Conservation (phyloP, 805 yeast genomes). For the Candida tibetensis region DNA sequence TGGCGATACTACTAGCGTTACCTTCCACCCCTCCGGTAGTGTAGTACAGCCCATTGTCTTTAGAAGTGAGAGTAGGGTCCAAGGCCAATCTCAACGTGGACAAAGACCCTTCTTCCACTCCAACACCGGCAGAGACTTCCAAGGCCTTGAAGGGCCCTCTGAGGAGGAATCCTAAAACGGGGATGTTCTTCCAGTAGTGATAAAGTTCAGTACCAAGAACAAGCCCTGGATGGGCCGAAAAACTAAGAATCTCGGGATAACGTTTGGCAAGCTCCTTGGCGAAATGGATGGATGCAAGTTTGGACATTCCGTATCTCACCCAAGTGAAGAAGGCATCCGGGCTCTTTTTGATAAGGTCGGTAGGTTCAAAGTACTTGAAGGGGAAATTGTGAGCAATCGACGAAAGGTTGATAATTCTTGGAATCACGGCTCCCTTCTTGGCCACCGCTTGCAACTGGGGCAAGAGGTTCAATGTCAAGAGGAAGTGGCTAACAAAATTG, state of each 20-base stretch:
- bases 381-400: constrained; percentile 33
- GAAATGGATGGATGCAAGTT: constrained; percentile 31
- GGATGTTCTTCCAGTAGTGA: constrained; percentile 25
- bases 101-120: constrained; percentile 32
- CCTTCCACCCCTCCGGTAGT: constrained; percentile 31
- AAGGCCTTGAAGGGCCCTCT: constrained; percentile 13
- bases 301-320: constrained; percentile 37
- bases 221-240: constrained; percentile 42
- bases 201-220: constrained; percentile 33
- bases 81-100: constrained; percentile 35
- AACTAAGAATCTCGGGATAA: constrained; percentile 29
- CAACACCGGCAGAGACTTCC: constrained; percentile 23
- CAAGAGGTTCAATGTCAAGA: constrained; percentile 29
- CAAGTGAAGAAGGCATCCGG: constrained; percentile 28
- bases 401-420: constrained; percentile 31
- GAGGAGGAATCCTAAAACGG: constrained; percentile 21
- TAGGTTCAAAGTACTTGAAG: constrained; percentile 23
- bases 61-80: constrained; percentile 22
- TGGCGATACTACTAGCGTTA: constrained; percentile 23
- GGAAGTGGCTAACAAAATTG: constrained; percentile 33
- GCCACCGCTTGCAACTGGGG: constrained; percentile 23
- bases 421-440: constrained; percentile 14
- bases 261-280: constrained; percentile 24
- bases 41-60: constrained; percentile 29
- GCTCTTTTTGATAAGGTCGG: constrained; percentile 17